phyloP scores from a whole-genome alignment of 2,329 filamentous ascomycete species.

The Tolypocladium sp. region DNA sequence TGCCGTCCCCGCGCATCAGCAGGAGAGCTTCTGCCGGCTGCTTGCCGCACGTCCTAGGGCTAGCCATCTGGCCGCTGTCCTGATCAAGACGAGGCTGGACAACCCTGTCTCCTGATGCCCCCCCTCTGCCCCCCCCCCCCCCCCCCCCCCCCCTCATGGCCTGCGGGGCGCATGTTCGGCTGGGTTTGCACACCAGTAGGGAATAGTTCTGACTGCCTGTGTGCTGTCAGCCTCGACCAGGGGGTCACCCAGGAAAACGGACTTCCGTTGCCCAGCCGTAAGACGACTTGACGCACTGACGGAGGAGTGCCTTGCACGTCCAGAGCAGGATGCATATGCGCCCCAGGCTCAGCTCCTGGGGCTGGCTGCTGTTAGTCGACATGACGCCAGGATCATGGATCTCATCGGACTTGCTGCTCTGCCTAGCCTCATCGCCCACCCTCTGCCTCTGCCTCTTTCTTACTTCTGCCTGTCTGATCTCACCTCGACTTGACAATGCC shows the following conservation, averaged over 20 bases:
- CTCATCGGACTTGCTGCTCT: not conserved
- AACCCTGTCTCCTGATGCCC: not conserved
- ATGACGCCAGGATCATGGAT: constrained; percentile 2
- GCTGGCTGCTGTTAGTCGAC: constrained; percentile 3
- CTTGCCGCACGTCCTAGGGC: not conserved
- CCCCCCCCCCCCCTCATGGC: not conserved
- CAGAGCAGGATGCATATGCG: constrained; percentile 4
- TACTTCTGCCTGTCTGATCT: constrained; percentile 4
- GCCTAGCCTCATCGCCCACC: constrained; percentile 1
- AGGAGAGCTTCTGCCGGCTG: not conserved
- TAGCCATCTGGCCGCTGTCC: not conserved
- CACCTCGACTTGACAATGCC: constrained; percentile 4
- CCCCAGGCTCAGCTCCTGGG: constrained; percentile 6
- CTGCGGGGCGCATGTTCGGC: not conserved
- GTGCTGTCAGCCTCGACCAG: constrained; percentile 2
- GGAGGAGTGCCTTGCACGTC: not conserved
- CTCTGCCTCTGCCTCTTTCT: not conserved
- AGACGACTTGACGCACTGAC: not conserved
- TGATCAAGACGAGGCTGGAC: not conserved
- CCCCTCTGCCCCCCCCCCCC: not conserved
- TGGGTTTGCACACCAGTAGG: not conserved
- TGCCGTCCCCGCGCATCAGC: not conserved
- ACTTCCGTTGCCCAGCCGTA: not conserved
- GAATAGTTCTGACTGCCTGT: not conserved
- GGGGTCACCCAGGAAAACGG: not conserved